Evolutionary conservation across 1,284 basidiomycete species (phyloP).

Genomic region (Veloporphyrellus conicus): DNA sequence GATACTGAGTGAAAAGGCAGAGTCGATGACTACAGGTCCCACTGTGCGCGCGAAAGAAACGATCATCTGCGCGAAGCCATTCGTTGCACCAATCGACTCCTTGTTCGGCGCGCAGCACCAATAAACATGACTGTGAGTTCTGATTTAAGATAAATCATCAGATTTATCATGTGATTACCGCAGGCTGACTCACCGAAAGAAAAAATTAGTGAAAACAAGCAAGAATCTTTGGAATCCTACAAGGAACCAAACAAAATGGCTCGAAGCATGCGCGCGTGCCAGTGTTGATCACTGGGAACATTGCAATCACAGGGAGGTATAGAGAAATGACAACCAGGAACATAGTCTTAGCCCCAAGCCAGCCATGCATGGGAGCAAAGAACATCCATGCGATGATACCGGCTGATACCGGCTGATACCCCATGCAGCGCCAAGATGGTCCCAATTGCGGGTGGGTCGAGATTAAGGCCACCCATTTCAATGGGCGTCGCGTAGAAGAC

Average conservation of each 20-base stretch:
- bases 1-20: slow-evolving; percentile 37
- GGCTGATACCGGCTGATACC: slow-evolving; percentile 38
- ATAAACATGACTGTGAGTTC: slow-evolving; percentile 46
- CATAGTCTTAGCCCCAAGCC: slow-evolving; percentile 37
- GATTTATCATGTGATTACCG: neutral
- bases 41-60: slow-evolving; percentile 43
- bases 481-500: slow-evolving; percentile 44
- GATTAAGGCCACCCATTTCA: slow-evolving; percentile 39
- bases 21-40: slow-evolving; percentile 47
- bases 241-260: slow-evolving; percentile 32
- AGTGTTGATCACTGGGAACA: slow-evolving; percentile 41
- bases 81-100: slow-evolving; percentile 53
- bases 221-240: slow-evolving; percentile 31
- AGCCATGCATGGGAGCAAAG: slow-evolving; percentile 40
- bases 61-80: slow-evolving; percentile 49
- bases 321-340: slow-evolving; percentile 33
- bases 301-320: slow-evolving; percentile 33
- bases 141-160: slow-evolving; percentile 16
- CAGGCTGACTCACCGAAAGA: slow-evolving; percentile 33
- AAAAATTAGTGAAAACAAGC: slow-evolving; percentile 15
- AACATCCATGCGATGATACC: slow-evolving; percentile 36
- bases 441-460: slow-evolving; percentile 41
- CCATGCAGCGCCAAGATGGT: slow-evolving; percentile 38
- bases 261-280: slow-evolving; percentile 27
- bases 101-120: slow-evolving; percentile 42